Evolutionary conservation across 345 rosid species (phyloP).

Genomic region (Geranium brycei): DNA sequence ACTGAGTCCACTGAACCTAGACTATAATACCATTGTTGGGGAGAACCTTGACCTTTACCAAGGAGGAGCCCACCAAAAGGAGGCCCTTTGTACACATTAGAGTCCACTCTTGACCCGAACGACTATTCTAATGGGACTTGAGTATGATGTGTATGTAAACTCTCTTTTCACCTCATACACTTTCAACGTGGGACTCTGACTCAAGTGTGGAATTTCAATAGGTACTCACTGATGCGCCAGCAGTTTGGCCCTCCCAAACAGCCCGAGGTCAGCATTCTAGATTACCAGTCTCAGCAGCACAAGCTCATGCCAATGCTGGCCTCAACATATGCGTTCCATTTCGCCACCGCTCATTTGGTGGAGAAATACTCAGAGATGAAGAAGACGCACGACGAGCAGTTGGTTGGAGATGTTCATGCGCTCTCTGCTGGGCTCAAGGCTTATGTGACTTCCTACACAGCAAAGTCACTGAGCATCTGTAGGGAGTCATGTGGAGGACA

Average conservation of each 20-base stretch:
- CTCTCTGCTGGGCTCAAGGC: constrained; percentile 98
- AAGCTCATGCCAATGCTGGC: constrained; percentile 99
- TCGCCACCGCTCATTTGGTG: constrained; percentile 62
- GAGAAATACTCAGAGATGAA: constrained; percentile 78
- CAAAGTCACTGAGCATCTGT: constrained; percentile 71
- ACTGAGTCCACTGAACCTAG: no score
- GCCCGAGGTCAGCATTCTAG: constrained; percentile 95
- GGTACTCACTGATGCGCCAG: constrained; percentile 68
- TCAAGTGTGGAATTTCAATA: no score
- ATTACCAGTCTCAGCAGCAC: constrained; percentile 98
- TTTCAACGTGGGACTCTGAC: no score
- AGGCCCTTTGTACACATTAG: no score
- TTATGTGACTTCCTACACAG: constrained; percentile 79
- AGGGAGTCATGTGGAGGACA: constrained; percentile 99
- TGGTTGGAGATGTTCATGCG: constrained; percentile 85
- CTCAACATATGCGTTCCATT: constrained; percentile 86
- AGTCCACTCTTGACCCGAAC: no score
- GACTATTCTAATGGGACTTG: no score
- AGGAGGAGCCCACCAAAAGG: no score
- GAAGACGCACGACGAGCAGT: constrained; percentile 58
- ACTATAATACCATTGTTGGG: no score
- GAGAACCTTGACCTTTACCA: no score
- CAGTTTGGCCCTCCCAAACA: constrained; percentile 93
- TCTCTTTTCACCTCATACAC: no score
- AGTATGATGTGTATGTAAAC: no score